Conservation (phyloP, 371 early-diverging fungal species). For the Mortierella sp. region DNA sequence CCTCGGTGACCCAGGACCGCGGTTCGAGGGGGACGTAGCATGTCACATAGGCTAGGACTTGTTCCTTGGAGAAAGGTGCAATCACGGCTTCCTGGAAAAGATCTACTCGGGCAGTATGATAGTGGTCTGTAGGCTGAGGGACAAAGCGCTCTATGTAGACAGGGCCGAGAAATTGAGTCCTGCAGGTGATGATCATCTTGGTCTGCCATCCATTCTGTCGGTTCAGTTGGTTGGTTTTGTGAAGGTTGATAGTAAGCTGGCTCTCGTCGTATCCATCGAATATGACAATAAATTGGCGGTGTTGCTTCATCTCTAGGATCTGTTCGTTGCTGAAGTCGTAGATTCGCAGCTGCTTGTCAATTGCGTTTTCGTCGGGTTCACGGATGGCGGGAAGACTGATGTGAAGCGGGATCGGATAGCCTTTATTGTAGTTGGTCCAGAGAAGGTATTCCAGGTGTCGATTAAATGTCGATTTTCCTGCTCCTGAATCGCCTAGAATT, state of each 20-base stretch:
- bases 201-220: background rate
- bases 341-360: background rate
- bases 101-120: background rate
- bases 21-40: background rate
- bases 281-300: constrained; percentile 11
- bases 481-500: background rate
- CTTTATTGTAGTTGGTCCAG: constrained; percentile 5
- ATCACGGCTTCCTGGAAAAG: constrained; percentile 9
- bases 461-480: constrained; percentile 6
- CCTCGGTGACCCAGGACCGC: background rate
- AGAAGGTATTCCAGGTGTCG: background rate
- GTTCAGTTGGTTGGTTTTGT: constrained; percentile 10
- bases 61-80: background rate
- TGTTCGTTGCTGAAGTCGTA: background rate
- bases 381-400: background rate
- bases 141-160: background rate
- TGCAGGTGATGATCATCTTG: constrained; percentile 25
- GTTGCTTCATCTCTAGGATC: background rate
- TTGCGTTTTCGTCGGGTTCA: background rate
- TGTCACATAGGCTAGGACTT: constrained; percentile 14
- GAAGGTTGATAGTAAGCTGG: background rate
- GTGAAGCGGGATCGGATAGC: constrained; percentile 6
- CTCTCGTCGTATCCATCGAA: constrained; percentile 24
- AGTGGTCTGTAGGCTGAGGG: background rate
- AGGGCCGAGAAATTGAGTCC: background rate